phyloP scores from a whole-genome alignment of 2,329 filamentous ascomycete genomes.

The Pseudogymnoascus destructans region DNA sequence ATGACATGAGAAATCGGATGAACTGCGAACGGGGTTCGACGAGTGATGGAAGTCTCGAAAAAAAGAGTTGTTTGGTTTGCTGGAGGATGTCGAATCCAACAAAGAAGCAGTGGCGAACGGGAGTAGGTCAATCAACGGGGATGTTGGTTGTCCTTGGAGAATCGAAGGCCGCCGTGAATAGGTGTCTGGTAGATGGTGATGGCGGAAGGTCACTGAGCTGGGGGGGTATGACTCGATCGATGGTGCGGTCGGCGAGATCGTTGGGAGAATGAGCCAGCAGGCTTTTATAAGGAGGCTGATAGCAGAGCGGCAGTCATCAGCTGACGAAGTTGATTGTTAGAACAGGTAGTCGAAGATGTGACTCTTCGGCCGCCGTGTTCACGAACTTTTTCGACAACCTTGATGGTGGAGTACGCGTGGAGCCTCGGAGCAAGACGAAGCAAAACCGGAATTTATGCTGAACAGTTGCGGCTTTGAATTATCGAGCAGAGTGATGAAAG shows the following conservation, averaged over 20 bases:
- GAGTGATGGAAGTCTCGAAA: constrained; percentile 7
- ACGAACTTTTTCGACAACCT: constrained; percentile 12
- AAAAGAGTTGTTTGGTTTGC: constrained; percentile 11
- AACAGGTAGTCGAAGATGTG: constrained; percentile 36
- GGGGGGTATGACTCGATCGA: constrained; percentile 12
- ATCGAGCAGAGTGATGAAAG: not conserved
- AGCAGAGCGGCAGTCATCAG: constrained; percentile 32
- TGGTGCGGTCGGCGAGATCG: constrained; percentile 11
- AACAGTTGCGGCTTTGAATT: not conserved
- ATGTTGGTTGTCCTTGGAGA: constrained; percentile 14
- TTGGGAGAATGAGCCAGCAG: constrained; percentile 13
- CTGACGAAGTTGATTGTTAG: constrained; percentile 27
- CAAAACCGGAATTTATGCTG: not conserved
- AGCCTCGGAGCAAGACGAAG: constrained; percentile 1
- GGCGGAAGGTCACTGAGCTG: not conserved
- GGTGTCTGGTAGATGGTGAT: not conserved
- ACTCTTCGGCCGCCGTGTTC: constrained; percentile 32
- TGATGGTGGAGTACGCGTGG: constrained; percentile 7
- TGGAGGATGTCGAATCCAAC: constrained; percentile 21
- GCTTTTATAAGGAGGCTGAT: constrained; percentile 21
- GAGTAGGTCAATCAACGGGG: constrained; percentile 19
- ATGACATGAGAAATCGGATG: constrained; percentile 24
- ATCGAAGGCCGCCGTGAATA: constrained; percentile 15
- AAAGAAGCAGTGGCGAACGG: constrained; percentile 18
- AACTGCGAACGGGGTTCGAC: constrained; percentile 10